Conservation (phyloP, 1,139 yeast species). For the Fermentozyma sake region DNA sequence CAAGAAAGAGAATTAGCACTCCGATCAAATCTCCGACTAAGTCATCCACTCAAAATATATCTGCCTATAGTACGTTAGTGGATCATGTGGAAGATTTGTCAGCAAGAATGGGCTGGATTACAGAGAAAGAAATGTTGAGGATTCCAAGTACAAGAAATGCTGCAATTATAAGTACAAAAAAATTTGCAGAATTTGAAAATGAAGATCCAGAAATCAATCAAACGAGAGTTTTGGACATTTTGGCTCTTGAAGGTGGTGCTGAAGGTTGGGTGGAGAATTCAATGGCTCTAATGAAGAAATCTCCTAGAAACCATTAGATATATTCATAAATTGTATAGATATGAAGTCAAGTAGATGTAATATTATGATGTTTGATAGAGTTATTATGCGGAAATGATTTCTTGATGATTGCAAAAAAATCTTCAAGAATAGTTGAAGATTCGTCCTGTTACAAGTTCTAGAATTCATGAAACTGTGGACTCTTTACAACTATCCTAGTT, state of each 20-base stretch:
- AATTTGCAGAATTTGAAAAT: constrained; percentile 18
- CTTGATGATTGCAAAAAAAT: not conserved
- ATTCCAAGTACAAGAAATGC: constrained; percentile 95
- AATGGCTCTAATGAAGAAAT: constrained; percentile 55
- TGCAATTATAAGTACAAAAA: constrained; percentile 68
- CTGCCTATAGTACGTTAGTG: constrained; percentile 78
- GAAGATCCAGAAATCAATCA: constrained; percentile 24
- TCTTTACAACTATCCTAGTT: too few relatives aligned
- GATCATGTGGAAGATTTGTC: constrained; percentile 79
- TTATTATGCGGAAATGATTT: too few relatives aligned
- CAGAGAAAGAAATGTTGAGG: constrained; percentile 80
- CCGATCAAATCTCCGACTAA: not conserved
- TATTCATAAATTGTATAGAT: not conserved
- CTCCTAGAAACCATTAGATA: constrained; percentile 30
- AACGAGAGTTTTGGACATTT: constrained; percentile 48
- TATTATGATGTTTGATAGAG: too few relatives aligned
- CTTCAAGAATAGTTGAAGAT: not conserved
- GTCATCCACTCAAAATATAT: constrained; percentile 26
- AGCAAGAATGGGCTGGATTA: constrained; percentile 70
- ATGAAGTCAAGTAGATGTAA: too few relatives aligned
- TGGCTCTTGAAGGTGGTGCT: constrained; percentile 80
- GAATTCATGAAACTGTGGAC: too few relatives aligned
- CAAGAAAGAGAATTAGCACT: constrained; percentile 19
- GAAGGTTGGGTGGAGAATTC: constrained; percentile 86
- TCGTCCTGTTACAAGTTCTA: too few relatives aligned